Percentiles rank a stretch among this genome's conserved stretches.
Evolutionary conservation across 192 early-diverging fungal genomes (phyloP).

Genomic region (Ramicandelaber brevisporus): DNA sequence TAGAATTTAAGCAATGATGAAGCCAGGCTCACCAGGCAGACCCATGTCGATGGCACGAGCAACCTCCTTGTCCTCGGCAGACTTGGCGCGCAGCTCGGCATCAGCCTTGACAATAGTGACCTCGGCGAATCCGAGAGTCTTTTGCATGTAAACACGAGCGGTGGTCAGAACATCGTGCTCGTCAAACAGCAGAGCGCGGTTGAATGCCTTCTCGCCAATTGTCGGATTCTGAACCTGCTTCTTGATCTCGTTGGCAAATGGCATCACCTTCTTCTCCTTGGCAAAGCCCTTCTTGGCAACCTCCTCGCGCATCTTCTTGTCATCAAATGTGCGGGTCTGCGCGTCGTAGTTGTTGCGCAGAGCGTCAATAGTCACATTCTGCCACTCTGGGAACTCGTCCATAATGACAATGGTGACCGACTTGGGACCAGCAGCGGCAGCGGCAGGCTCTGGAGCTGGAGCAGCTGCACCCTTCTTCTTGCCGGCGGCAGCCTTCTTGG

Average conservation of each 20-base stretch:
- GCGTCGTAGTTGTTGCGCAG: constrained; percentile 29
- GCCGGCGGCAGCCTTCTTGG: constrained; percentile 29
- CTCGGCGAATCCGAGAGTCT: constrained; percentile 24
- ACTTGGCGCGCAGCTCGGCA: constrained; percentile 7
- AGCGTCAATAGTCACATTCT: constrained; percentile 34
- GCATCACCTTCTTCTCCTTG: constrained; percentile 94
- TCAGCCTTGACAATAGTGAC: constrained; percentile 20
- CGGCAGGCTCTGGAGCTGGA: constrained; percentile 6
- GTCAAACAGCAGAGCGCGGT: constrained; percentile 56
- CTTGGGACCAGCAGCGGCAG: constrained; percentile 33
- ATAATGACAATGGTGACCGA: constrained; percentile 58
- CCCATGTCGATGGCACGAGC: constrained; percentile 6
- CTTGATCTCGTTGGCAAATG: constrained; percentile 78
- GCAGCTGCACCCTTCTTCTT: constrained; percentile 44
- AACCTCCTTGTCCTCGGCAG: constrained; percentile 3
- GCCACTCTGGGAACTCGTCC: constrained; percentile 77
- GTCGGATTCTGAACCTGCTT: constrained; percentile 39
- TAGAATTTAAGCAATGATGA: constrained; percentile 14
- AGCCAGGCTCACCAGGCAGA: constrained; percentile 16
- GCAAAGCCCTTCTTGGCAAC: constrained; percentile 43
- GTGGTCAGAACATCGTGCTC: constrained; percentile 42
- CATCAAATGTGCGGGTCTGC: constrained; percentile 31
- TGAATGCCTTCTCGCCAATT: constrained; percentile 42
- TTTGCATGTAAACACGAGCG: constrained; percentile 23
- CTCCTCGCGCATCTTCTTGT: constrained; percentile 39